phyloP scores from a whole-genome alignment of 2,329 filamentous ascomycete species.

The Graphilbum fragrans region DNA sequence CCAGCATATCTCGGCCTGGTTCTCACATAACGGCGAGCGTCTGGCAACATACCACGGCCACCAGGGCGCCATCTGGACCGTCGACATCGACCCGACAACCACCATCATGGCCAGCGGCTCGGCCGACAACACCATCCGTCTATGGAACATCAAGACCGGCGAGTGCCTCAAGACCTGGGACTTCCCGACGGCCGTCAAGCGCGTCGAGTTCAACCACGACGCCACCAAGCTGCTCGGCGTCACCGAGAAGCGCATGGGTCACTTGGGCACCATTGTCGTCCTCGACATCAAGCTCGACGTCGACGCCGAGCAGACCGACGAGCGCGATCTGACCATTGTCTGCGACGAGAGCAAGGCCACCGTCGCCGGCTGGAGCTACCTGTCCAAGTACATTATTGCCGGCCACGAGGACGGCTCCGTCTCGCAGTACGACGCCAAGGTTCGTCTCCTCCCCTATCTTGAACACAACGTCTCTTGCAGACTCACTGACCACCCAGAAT shows the following conservation, averaged over 20 bases:
- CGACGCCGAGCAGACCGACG: constrained; percentile 71
- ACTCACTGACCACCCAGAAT: constrained; percentile 43
- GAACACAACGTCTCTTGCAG: background rate
- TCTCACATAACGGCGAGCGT: constrained; percentile 92
- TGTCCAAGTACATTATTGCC: constrained; percentile 92
- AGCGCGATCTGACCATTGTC: constrained; percentile 75
- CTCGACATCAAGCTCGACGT: constrained; percentile 79
- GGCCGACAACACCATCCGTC: constrained; percentile 93
- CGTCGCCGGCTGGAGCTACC: constrained; percentile 90
- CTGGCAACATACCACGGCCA: constrained; percentile 95
- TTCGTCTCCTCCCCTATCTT: background rate
- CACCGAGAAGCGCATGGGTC: constrained; percentile 97
- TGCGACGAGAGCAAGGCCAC: constrained; percentile 96
- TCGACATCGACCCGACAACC: constrained; percentile 88
- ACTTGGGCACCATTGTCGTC: constrained; percentile 86
- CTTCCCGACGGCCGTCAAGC: constrained; percentile 92
- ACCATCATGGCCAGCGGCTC: constrained; percentile 89
- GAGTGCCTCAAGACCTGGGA: constrained; percentile 96
- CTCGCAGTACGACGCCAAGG: constrained; percentile 79
- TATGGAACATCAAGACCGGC: constrained; percentile 93
- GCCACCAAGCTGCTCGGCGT: constrained; percentile 83
- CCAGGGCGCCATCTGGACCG: constrained; percentile 96
- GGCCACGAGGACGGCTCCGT: constrained; percentile 94
- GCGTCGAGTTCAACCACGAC: constrained; percentile 94
- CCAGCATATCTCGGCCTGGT: constrained; percentile 84